A percentile compares a stretch with the other conserved stretches of the same genome.
These are phyloP conservation scores for Dendrobium catenatum DNA, from an alignment of 106 monocot species.

Conservation along the genomic window DNA sequence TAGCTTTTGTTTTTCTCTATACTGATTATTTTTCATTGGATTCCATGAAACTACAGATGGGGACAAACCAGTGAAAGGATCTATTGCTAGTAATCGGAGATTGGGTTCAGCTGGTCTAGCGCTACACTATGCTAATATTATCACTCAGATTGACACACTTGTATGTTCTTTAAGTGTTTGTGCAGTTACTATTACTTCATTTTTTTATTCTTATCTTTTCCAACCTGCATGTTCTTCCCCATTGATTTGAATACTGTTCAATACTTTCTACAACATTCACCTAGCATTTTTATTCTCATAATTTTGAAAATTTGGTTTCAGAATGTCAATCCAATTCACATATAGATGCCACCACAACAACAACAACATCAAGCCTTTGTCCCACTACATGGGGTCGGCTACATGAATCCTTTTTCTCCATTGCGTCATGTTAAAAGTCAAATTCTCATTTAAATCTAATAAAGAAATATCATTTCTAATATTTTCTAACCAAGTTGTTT, in stretches of 20 bases:
- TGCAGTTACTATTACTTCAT: background rate
- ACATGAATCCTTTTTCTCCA: too few species aligned
- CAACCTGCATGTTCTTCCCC: background rate
- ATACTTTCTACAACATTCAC: background rate
- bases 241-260: background rate
- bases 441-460: too few species aligned
- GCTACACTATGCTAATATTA: slow-evolving; percentile 92
- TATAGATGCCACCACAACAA: too few species aligned
- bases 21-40: background rate
- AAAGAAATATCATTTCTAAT: too few species aligned
- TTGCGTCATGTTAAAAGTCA: too few species aligned
- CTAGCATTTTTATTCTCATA: background rate
- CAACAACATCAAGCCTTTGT: too few species aligned
- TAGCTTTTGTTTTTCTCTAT: background rate
- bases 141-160: slow-evolving; percentile 89
- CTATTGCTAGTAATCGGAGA: slow-evolving; percentile 26
- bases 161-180: slow-evolving; percentile 26
- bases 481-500: too few species aligned
- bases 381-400: too few species aligned
- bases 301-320: too few species aligned
- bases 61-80: slow-evolving; percentile 30
- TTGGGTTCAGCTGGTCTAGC: slow-evolving; percentile 88
- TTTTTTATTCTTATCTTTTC: background rate
- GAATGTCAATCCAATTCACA: too few species aligned
- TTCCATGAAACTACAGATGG: slow-evolving; percentile 38